phyloP scores from a whole-genome alignment of 2,329 filamentous ascomycete species.

The Lachnellula hyalina region DNA sequence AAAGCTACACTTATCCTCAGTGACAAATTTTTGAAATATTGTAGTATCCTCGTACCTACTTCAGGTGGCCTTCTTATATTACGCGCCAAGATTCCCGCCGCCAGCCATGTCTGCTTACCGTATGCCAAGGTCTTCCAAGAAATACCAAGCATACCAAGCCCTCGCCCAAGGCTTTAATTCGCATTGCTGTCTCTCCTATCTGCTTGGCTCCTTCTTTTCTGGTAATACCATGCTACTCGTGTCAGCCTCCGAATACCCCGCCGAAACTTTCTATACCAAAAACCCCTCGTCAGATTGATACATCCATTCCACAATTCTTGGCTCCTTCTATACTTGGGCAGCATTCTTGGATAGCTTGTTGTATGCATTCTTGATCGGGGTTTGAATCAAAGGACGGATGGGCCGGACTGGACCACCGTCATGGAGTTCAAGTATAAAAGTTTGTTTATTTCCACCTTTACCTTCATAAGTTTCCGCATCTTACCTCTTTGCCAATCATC shows the following conservation, averaged over 20 bases:
- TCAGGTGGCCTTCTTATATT: neutral
- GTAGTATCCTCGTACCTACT: no score
- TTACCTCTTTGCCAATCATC: neutral
- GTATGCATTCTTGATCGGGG: neutral
- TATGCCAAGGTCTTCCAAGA: neutral
- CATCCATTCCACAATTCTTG: neutral
- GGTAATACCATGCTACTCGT: neutral
- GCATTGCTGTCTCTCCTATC: neutral
- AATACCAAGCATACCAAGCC: conserved; percentile 1
- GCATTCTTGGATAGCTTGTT: neutral
- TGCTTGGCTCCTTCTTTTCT: conserved; percentile 1
- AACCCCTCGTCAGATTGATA: neutral
- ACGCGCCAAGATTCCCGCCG: neutral
- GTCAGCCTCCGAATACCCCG: no score
- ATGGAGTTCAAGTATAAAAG: no score
- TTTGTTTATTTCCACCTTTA: no score
- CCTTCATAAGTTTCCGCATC: no score
- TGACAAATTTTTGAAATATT: no score
- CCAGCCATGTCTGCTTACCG: neutral
- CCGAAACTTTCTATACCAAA: neutral
- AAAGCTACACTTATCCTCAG: no score
- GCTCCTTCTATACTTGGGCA: neutral
- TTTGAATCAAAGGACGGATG: neutral
- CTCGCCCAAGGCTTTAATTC: neutral
- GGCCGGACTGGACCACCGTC: neutral